Evolutionary conservation across 345 rosid species (phyloP), one percentile per base, ranked within the genome.

Genomic region (Pugionium dolabratum): DNA sequence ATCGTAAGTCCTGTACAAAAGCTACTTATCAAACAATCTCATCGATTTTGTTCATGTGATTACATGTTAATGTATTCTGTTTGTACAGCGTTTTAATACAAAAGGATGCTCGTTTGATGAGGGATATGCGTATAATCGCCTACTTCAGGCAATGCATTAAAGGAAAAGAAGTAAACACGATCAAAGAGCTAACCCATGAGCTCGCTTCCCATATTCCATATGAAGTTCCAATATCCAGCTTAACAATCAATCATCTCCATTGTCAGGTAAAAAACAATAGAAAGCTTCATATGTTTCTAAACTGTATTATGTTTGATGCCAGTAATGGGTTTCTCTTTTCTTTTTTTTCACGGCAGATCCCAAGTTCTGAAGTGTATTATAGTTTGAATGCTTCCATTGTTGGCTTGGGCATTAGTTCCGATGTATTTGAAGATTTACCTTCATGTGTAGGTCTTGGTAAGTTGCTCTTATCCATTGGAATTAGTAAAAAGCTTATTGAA

Each of bases 91-190:
- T 81, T 45, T 83, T 80, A 39, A 56, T 81, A 47, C 86, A 73
- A 51, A 90, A 94, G 79, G 86, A 87, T 69, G 83, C 87, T 62
- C 81, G 66, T n/a, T 78, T 80, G 79, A 26, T 88, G 77, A 88
- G 97, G 67, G 99, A 94, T 73, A 62, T 82, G 26, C 74, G 95
- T 57, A 65, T 90, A 59, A 79, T 82, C 76, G 90, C 96, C 60
- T 94, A 94, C 78, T 90, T 94, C 75, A 85, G 84, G 77, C 95
- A 88, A 70, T 88, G 95, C 78, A 79, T 94, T 64, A 79, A 84
- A 6, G 81, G 81, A 67, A 73, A 77, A 79, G 75, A 78, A 67
- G 83, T 78, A 44, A 81, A 80, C 61, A 84, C 83, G 30, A 87
- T 83, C 66, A 94, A 84, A 88, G 95, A 88, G 70, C 88, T 94